Evolutionary conservation across 2,329 filamentous ascomycete species (phyloP), one percentile per base, ranked within the genome.

Genomic region (Cladosporium sp.): DNA sequence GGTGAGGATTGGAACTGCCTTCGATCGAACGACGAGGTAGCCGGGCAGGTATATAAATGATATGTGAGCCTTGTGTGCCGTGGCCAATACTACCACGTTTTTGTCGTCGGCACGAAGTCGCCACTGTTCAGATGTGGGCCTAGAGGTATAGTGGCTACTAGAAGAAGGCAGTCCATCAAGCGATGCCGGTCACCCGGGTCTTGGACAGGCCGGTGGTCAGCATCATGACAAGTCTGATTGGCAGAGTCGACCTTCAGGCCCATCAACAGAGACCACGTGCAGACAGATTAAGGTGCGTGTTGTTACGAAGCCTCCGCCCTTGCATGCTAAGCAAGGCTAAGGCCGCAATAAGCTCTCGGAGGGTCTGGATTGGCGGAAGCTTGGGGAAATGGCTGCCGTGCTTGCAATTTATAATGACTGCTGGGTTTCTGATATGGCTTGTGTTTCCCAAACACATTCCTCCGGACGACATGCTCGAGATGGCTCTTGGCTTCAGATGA

Each of bases 301-400:
- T 37, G 52, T n/a, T 25, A 22, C 32, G 52, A 55, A 55, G 52
- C 52, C 24, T 55, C 17, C 19, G 4, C 20, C 32, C 32, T 55
- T n/a, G 52, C 32, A 55, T 32, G 28, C 42, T 37, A 55, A 55
- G 52, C 52, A 55, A 45, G 52, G 39, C 52, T 36, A 55, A 55
- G 52, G 20, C 52, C 19, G 40, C 40, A 55, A 9, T 40, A 47
- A 55, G 51, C 51, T 36, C 40, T 20, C 22, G 40, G 22, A 24
- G 15, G 22, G n/a, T n/a, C 12, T 7, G 24, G 19, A 32, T 1
- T 6, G 22, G 24, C 36, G 24, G 17, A 50, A 50, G 47, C 15
- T 32, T 50, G 37, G 24, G 24, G 42, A 22, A 28, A 17, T 37
- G 35, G 5, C 13, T n/a, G 35, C 8, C 22, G 9, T 28, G 13